These are phyloP conservation scores for Peniophora sp. DNA, from an alignment of 1,284 basidiomycete species.

Conservation along the genomic window DNA sequence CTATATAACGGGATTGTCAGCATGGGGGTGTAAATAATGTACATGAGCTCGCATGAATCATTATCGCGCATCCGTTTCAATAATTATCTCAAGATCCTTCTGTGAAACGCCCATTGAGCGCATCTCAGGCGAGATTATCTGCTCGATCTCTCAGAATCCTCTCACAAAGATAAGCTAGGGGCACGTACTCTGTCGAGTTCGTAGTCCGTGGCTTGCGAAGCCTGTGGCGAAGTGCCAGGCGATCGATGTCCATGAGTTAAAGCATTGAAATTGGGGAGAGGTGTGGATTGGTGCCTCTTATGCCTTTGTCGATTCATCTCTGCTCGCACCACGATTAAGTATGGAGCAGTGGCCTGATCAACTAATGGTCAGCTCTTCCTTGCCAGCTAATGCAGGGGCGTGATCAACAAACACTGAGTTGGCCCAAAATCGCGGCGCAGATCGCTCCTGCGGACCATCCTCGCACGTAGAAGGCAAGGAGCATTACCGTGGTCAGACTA, in stretches of 20 bases:
- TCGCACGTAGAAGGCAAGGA: not conserved
- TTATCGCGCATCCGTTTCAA: not conserved
- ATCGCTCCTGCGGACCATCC: not conserved
- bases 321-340: not conserved
- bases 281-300: too few relatives aligned
- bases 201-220: not conserved
- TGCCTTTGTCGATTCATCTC: not conserved
- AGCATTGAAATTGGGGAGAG: too few relatives aligned
- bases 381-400: too few relatives aligned
- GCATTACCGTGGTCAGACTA: not conserved
- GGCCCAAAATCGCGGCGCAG: not conserved
- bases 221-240: not conserved
- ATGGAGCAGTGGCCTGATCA: not conserved
- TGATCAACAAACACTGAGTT: not conserved
- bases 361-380: not conserved
- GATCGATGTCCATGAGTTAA: not conserved
- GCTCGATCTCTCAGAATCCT: conserved; percentile 1
- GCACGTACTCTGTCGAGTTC: not conserved
- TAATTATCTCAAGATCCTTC: conserved; percentile 1
- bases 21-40: too few relatives aligned
- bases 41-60: too few relatives aligned
- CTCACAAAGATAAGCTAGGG: too few relatives aligned
- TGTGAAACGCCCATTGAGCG: not conserved
- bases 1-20: too few relatives aligned
- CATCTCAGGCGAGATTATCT: too few relatives aligned